phyloP scores from a whole-genome alignment of 306 rosid species.

The Urtica urens region DNA sequence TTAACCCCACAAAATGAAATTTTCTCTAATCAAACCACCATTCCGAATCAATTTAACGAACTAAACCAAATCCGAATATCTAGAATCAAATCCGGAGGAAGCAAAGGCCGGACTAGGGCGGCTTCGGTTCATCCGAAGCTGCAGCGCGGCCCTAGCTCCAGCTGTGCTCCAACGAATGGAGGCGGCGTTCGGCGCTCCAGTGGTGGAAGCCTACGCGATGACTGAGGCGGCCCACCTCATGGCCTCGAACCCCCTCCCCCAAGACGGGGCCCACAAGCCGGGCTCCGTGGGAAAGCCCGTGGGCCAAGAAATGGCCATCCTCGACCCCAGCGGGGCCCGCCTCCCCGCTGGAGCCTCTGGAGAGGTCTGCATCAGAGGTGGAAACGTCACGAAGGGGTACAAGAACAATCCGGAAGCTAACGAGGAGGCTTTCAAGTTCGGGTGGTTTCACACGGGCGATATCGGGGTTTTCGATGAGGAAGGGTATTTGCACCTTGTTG shows the following conservation, averaged over 20 bases:
- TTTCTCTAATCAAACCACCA: too few relatives aligned
- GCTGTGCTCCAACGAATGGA: slow-evolving; percentile 46
- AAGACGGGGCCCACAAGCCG: slow-evolving; percentile 60
- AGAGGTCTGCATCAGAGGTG: slow-evolving; percentile 74
- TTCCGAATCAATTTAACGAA: too few relatives aligned
- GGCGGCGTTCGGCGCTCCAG: slow-evolving; percentile 67
- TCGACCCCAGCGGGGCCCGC: slow-evolving; percentile 42
- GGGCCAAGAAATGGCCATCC: slow-evolving; percentile 64
- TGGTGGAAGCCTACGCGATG: slow-evolving; percentile 91
- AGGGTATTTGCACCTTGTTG: slow-evolving; percentile 84
- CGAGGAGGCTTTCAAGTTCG: slow-evolving; percentile 45
- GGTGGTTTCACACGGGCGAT: slow-evolving; percentile 92
- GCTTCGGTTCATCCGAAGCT: slow-evolving; percentile 77
- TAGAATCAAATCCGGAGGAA: too few relatives aligned
- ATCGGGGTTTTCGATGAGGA: slow-evolving; percentile 67
- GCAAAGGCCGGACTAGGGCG: slow-evolving; percentile 50
- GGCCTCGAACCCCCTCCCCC: slow-evolving; percentile 74
- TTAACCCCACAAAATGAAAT: too few relatives aligned
- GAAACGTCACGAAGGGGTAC: slow-evolving; percentile 74
- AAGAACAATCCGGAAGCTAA: slow-evolving; percentile 66
- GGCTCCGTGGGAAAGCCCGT: slow-evolving; percentile 84
- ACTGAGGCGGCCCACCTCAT: slow-evolving; percentile 79
- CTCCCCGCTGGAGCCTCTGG: slow-evolving; percentile 24
- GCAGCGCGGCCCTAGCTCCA: slow-evolving; percentile 90
- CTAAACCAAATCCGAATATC: too few relatives aligned